A percentile compares a stretch with the other conserved stretches of the same genome.
These are phyloP conservation scores for Micractinium conductrix DNA, from an alignment of 139 green algal species.

Conservation along the genomic window DNA sequence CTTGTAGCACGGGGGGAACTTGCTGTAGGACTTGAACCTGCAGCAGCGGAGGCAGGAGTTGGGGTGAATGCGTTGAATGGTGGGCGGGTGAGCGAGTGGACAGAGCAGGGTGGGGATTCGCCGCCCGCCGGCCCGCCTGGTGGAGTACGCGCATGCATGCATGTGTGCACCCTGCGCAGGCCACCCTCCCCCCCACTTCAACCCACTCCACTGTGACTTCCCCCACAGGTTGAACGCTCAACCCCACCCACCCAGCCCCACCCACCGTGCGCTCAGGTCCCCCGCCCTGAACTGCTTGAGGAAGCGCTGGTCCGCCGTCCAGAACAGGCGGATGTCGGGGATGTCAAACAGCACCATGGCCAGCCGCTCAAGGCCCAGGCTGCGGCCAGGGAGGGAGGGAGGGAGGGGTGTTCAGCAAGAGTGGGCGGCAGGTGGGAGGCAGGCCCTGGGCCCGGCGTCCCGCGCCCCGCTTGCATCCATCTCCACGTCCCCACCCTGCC, in stretches of 20 bases:
- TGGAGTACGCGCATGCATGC: too few species aligned
- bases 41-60: too few species aligned
- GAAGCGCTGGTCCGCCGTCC: slow-evolving; percentile 92
- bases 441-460: background rate
- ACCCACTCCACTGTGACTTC: background rate
- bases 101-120: too few species aligned
- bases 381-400: background rate
- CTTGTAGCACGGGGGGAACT: slow-evolving; percentile 97
- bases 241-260: background rate
- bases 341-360: slow-evolving; percentile 99
- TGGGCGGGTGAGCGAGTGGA: too few species aligned
- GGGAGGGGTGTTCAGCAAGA: background rate
- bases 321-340: slow-evolving; percentile 98
- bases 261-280: slow-evolving; percentile 46
- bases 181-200: background rate
- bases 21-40: slow-evolving; percentile 97
- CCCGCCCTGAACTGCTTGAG: slow-evolving; percentile 88
- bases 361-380: slow-evolving; percentile 95
- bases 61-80: too few species aligned
- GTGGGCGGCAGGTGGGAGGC: background rate
- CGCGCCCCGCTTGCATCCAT: background rate
- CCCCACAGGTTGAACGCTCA: too few species aligned
- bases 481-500: background rate
- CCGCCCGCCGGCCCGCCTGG: too few species aligned
- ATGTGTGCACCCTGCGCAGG: too few species aligned